Percentiles rank a stretch among this genome's conserved stretches.
These are phyloP conservation scores for Oryza longistaminata DNA, from an alignment of 176 grass and related monocot species.

Conservation along the genomic window DNA sequence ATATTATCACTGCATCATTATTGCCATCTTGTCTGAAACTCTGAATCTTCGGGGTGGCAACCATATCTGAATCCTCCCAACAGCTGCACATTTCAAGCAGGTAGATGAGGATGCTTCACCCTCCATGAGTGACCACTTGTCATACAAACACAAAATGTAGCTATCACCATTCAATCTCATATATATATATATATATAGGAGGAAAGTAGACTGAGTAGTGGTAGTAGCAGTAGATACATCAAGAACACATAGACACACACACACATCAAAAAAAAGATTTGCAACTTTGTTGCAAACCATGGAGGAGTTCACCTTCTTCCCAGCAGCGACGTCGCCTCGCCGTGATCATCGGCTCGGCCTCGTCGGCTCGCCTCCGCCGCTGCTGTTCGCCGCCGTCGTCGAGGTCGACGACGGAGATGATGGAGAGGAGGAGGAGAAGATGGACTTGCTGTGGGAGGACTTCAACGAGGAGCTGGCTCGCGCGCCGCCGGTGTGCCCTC, in stretches of 20 bases:
- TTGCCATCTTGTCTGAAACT: conserved; percentile 5
- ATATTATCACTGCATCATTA: conserved; percentile 32
- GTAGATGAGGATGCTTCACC: conserved; percentile 51
- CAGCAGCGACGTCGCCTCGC: neutral
- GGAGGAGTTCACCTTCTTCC: conserved; percentile 96
- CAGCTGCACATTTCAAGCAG: conserved; percentile 39
- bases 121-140: conserved; percentile 34
- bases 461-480: conserved; percentile 85
- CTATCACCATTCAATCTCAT: conserved; percentile 2
- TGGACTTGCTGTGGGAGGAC: conserved; percentile 98
- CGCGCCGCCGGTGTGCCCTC: conserved; percentile 48
- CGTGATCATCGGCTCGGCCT: conserved; percentile 3
- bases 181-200: neutral
- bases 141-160: neutral
- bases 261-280: neutral
- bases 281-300: conserved; percentile 34
- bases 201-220: neutral
- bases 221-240: conserved; percentile 6
- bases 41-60: neutral
- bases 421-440: conserved; percentile 60
- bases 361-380: conserved; percentile 31
- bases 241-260: neutral
- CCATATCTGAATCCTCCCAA: neutral
- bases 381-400: neutral
- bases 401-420: neutral